Base-by-base conservation (phyloP, 2,329 filamentous ascomycete species). In the Penicillium glabrum region DNA sequence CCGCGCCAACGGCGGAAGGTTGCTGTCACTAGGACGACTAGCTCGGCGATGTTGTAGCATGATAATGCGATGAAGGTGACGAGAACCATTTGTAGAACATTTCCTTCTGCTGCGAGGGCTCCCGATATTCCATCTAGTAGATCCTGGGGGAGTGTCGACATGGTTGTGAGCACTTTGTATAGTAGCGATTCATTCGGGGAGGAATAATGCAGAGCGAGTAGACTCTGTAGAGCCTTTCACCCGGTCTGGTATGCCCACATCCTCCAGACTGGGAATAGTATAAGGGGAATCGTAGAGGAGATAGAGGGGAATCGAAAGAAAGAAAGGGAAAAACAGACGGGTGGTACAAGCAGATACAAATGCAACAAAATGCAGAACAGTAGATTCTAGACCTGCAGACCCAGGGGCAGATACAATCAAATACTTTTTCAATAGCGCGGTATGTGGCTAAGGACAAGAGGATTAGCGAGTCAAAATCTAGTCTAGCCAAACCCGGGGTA, bases 1-100 rank as follows among this genome's bases (percentile, higher is more conserved):
- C 75, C 75, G 27, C 64, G 65, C 62, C 71, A 75, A 24, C 72
- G 70, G 14, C 69, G 69, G 60, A 79, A 78, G 1, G 73, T 76
- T 3, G 66, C 64, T 13, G 75, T 69, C n/a, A 76, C 69, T 39
- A 74, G 67, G 10, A 78, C 54, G n/a, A 73, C 65, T 10, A 79
- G 65, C 59, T 79, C 77, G 54, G 74, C 46, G 1, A 82, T 81
- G 14, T 89, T 80, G 62, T 77, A 78, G 24, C 69, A 71, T 29
- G 76, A 69, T 8, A 85, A 71, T 21, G 68, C 62, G 57, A 73
- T 70, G 55, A 75, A 74, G 19, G 68, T 64, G 16, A 72, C 51
- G 2, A 73, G 57, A 2, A 60, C 61, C 53, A 68, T 63, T 50
- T 67, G 63, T 13, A 70, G 56, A 3, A 58, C 52, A 11, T 63